Base-by-base conservation (phyloP, 257 asterid species). In the Craterostigma plantagineum region DNA sequence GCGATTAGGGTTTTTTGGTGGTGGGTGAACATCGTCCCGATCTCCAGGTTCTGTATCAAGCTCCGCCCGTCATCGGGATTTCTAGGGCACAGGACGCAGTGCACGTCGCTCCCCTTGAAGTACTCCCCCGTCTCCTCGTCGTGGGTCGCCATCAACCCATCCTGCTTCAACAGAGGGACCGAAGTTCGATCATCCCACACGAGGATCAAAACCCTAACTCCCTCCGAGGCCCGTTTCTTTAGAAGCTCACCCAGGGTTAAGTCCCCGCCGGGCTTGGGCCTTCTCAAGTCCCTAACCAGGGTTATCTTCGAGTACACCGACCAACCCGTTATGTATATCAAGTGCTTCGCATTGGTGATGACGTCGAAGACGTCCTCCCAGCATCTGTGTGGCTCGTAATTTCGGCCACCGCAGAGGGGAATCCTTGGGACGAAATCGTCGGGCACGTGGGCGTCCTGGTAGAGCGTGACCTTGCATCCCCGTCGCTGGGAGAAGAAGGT, bases 161-260 rank as follows among this genome's bases (percentile, higher is more conserved):
- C 92, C 33, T 58, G 2, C 18, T 74, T 78, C 10, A 78, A 48
- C 43, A 71, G 4, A 3, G 44, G 45, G 0, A 75, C 92, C 0
- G 92, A 78, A 9, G 92, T 78, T 38, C 86, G 33, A n/a, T 78
- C 92, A 8, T 78, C 85, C 92, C 92, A 78, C 23, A 78, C 79
- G 0, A 78, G 68, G 73, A 78, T 62, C 0, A 78, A 44, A 1
- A 78, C 92, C 18, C 81, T 52, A n/a, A 78, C 79, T 0, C 92
- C 92, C 35, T 78, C 79, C n/a, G 51, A 48, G 1, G 92, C 92
- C 49, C 60, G 74, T 16, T 64, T 74, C 72, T 74, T 66, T 0
- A 78, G 66, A 7, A 78, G 54, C 33, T 78, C 82, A 0, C 92
- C 92, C 0, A 78, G 55, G 3, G 81, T 71, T 44, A 60, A 9